Evolutionary conservation across 164 flowering plant species (phyloP).

Genomic region (Annona squamosa): DNA sequence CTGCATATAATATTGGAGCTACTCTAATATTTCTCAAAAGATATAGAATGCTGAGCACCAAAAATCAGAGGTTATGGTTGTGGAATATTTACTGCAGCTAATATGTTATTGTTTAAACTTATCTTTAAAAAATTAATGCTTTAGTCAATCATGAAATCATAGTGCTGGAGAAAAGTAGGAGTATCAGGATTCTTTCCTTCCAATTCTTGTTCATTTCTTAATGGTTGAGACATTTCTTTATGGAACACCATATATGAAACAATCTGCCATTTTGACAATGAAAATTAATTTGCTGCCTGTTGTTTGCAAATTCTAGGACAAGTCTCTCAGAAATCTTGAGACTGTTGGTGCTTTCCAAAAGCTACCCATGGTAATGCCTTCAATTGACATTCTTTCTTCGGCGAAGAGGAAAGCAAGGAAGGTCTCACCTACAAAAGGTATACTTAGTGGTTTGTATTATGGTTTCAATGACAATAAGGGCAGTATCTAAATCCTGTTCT

Average conservation of each 20-base stretch:
- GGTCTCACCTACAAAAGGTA: conserved; percentile 79
- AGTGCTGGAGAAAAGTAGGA: neutral
- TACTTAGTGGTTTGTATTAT: neutral
- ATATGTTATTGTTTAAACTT: neutral
- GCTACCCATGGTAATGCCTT: conserved; percentile 95
- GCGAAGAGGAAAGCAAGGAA: conserved; percentile 76
- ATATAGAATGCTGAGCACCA: too few species aligned
- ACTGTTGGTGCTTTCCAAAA: conserved; percentile 88
- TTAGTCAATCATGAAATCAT: neutral
- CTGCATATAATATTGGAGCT: neutral
- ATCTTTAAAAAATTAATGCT: neutral
- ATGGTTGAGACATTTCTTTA: neutral
- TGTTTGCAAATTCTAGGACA: conserved; percentile 31
- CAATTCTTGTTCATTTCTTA: neutral
- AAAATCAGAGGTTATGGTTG: too few species aligned
- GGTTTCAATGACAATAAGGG: conserved; percentile 4
- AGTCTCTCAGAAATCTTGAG: conserved; percentile 26
- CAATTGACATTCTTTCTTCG: conserved; percentile 68
- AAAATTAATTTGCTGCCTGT: neutral
- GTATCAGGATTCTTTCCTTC: neutral
- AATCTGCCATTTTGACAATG: neutral
- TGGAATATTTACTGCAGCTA: neutral
- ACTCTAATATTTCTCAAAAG: too few species aligned
- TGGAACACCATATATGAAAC: neutral
- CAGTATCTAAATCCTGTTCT: conserved; percentile 20